These are phyloP conservation scores for Hortaea sp. DNA, from an alignment of 2,329 filamentous ascomycete species.

Conservation along the genomic window DNA sequence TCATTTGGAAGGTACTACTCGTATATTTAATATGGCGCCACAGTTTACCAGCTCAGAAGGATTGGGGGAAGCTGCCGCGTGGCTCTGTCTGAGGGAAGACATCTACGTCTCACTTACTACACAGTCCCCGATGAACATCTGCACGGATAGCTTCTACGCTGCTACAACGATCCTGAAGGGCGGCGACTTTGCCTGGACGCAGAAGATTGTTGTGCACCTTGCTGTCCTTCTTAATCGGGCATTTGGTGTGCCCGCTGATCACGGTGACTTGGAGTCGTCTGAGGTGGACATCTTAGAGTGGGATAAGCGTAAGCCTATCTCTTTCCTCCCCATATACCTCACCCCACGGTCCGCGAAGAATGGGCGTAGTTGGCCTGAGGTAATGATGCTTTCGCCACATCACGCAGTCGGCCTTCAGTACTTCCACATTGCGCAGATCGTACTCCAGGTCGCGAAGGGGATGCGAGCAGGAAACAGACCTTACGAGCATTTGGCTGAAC, in stretches of 20 bases:
- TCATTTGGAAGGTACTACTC: slow-evolving; percentile 30
- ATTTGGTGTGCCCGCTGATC: slow-evolving; percentile 2
- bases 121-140: slow-evolving; percentile 24
- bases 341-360: neutral
- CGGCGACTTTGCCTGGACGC: slow-evolving; percentile 8
- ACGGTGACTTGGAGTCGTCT: neutral
- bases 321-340: neutral
- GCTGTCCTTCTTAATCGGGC: slow-evolving; percentile 5
- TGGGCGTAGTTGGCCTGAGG: slow-evolving; percentile 6
- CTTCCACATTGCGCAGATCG: slow-evolving; percentile 11
- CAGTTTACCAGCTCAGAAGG: slow-evolving; percentile 29
- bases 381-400: slow-evolving; percentile 9
- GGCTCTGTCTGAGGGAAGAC: slow-evolving; percentile 32
- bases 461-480: neutral
- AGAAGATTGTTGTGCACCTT: slow-evolving; percentile 10
- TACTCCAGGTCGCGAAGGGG: slow-evolving; percentile 1
- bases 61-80: slow-evolving; percentile 31
- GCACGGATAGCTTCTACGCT: slow-evolving; percentile 15
- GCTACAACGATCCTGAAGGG: slow-evolving; percentile 6
- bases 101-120: slow-evolving; percentile 31
- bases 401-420: slow-evolving; percentile 12
- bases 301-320: neutral
- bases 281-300: neutral
- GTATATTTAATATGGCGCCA: slow-evolving; percentile 30
- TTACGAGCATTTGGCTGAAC: slow-evolving; percentile 5